Percentiles rank a stretch among this genome's conserved stretches.
phyloP scores from a whole-genome alignment of 768 basidiomycete species.

The Nevesoporus exiguus region DNA sequence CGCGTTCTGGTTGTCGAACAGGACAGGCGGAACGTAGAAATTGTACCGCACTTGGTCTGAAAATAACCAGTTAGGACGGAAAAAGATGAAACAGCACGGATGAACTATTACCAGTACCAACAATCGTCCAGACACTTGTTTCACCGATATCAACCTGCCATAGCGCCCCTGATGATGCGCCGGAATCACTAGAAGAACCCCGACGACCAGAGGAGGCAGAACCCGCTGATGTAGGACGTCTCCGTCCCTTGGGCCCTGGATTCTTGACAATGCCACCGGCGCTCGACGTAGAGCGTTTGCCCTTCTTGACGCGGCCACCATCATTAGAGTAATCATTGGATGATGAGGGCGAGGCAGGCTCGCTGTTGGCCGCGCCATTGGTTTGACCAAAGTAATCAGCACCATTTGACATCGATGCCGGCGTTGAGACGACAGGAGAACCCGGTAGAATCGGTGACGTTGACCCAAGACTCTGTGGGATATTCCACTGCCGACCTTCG shows the following conservation, averaged over 20 bases:
- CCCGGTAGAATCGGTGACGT: slow-evolving; percentile 60
- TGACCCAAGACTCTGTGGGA: slow-evolving; percentile 39
- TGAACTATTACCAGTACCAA: slow-evolving; percentile 67
- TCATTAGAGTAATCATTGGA: slow-evolving; percentile 75
- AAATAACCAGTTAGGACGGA: slow-evolving; percentile 18
- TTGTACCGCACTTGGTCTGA: slow-evolving; percentile 89
- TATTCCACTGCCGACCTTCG: slow-evolving; percentile 79
- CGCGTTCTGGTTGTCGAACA: slow-evolving; percentile 79
- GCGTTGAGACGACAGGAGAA: slow-evolving; percentile 67
- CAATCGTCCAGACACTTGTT: slow-evolving; percentile 93
- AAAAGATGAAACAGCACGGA: background rate
- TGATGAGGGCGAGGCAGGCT: slow-evolving; percentile 60
- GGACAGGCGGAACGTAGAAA: slow-evolving; percentile 84
- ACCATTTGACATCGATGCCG: slow-evolving; percentile 47
- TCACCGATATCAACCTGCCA: slow-evolving; percentile 93
- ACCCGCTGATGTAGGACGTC: slow-evolving; percentile 75
- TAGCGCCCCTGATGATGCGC: slow-evolving; percentile 72
- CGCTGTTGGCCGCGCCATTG: slow-evolving; percentile 50
- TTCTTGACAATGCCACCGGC: slow-evolving; percentile 43
- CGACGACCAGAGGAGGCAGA: slow-evolving; percentile 66
- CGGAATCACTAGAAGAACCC: slow-evolving; percentile 61
- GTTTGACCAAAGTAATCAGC: slow-evolving; percentile 62
- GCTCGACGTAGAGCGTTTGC: slow-evolving; percentile 73
- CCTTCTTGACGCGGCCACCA: slow-evolving; percentile 79
- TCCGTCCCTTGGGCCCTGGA: slow-evolving; percentile 45